Evolutionary conservation across 2,329 filamentous ascomycete species (phyloP), one percentile per base, ranked within the genome.

Genomic region (Triangularia setosa): DNA sequence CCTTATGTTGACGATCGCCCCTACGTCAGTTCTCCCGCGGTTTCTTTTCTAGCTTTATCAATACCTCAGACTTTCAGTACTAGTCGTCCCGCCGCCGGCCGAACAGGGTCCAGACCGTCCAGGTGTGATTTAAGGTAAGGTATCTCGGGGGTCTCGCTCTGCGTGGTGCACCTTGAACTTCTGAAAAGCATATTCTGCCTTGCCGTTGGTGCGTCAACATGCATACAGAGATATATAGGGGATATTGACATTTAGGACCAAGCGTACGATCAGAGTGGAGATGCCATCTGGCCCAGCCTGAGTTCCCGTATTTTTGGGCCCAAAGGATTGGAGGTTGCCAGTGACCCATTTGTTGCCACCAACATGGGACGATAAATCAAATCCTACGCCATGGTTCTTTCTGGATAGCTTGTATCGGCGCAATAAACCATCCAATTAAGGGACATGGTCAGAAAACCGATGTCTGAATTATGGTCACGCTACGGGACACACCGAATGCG

Each of bases 1-100:
- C 28, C 58, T 60, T 60, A 60, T 60, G 53, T 60, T 53, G 58
- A 33, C 40, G 58, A 52, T 28, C 25, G 21, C 33, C 40, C 40
- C 58, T 60, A 60, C 58, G 58, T 60, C 58, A 60, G 33, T 60
- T 60, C 25, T 33, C 27, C 27, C 14, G 4, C 12, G 18, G n/a
- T 33, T 33, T 27, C 57, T 25, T 40, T 35, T 59, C 28, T 58
- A 18, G 28, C 33, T 48, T 27, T 23, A 59, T 9, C 11, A 27
- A 16, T 18, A 59, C 7, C 33, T 25, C 35, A 16, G 6, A 9
- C 16, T n/a, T 55, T 54, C 23, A 23, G 9, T 2, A 54, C 11
- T 24, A n/a, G 21, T 25, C n/a, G 7, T 18, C 18, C 23, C 8
- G 2, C 28, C 40, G 55, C 33, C 28, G 55, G 55, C 55, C 23